phyloP scores from a whole-genome alignment of 75 land plant genomes.

The Sequoia sempervirens region DNA sequence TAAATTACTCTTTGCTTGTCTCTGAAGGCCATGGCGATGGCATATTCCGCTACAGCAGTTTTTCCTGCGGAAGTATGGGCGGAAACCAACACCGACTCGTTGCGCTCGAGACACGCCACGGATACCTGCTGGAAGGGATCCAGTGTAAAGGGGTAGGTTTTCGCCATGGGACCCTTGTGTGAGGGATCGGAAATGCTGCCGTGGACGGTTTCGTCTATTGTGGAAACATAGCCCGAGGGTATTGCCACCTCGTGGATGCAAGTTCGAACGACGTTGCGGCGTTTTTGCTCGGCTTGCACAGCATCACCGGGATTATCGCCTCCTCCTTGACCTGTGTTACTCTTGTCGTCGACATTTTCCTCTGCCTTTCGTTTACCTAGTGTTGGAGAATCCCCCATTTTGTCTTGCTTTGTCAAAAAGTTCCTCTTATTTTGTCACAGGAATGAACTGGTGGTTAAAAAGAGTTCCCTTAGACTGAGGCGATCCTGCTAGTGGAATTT shows the following conservation, averaged over 20 bases:
- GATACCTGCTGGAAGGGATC: constrained; percentile 62
- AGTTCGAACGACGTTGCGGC: constrained; percentile 32
- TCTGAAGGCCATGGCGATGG: constrained; percentile 58
- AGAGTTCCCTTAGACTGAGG: neutral
- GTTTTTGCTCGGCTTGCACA: constrained; percentile 22
- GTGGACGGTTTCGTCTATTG: constrained; percentile 49
- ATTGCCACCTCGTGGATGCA: constrained; percentile 93
- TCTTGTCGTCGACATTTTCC: neutral
- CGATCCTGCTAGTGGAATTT: neutral
- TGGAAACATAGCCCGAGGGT: constrained; percentile 46
- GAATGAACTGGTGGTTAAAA: neutral
- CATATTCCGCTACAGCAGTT: constrained; percentile 61
- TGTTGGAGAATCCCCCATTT: constrained; percentile 12
- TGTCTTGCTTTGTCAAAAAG: neutral
- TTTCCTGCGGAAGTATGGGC: constrained; percentile 65
- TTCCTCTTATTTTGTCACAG: neutral
- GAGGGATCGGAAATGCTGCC: constrained; percentile 71
- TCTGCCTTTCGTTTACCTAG: constrained; percentile 11
- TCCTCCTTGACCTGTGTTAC: neutral
- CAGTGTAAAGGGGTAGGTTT: constrained; percentile 42
- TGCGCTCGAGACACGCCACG: constrained; percentile 55
- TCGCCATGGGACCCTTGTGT: constrained; percentile 59
- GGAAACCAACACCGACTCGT: constrained; percentile 58
- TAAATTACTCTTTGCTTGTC: constrained; percentile 59
- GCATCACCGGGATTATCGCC: neutral